Percentiles rank a stretch among this genome's conserved stretches.
phyloP scores from a whole-genome alignment of 257 asterid species.

The Pogostemon cablin region DNA sequence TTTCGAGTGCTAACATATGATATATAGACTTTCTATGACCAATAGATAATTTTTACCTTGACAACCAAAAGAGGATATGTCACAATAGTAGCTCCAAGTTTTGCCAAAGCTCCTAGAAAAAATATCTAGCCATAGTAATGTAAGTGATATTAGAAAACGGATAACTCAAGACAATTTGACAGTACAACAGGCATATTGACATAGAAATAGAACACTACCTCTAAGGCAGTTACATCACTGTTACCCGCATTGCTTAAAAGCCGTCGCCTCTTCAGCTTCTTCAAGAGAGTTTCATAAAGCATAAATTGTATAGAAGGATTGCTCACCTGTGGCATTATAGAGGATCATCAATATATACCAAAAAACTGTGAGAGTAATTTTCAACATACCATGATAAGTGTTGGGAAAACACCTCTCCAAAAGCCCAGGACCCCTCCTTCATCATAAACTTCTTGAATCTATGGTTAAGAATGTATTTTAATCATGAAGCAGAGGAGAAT shows the following conservation, averaged over 20 bases:
- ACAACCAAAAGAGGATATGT: conserved; percentile 96
- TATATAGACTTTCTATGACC: not conserved
- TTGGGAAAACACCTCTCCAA: conserved; percentile 97
- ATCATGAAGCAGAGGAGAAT: conserved; percentile 28
- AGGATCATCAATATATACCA: conserved; percentile 42
- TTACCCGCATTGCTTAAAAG: conserved; percentile 46
- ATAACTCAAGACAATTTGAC: not conserved
- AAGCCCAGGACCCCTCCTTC: conserved; percentile 91
- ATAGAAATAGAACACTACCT: conserved; percentile 52
- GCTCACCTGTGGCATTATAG: conserved; percentile 69
- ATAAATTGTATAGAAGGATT: conserved; percentile 96
- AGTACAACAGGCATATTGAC: not conserved
- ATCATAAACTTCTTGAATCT: conserved; percentile 89
- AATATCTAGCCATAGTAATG: conserved; percentile 57
- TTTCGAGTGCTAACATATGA: not conserved
- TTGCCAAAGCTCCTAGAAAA: conserved; percentile 96
- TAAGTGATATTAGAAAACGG: conserved; percentile 26
- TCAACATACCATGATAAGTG: conserved; percentile 88
- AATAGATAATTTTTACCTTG: conserved; percentile 54
- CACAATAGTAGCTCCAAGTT: conserved; percentile 96
- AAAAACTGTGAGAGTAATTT: conserved; percentile 31
- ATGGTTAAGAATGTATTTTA: conserved; percentile 35
- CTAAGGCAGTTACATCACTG: conserved; percentile 72
- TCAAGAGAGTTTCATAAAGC: conserved; percentile 91
- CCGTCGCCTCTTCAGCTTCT: conserved; percentile 74